Evolutionary conservation across 345 rosid genomes (phyloP), one percentile per base, ranked within the genome.

Genomic region (Lenwebbia sp.): DNA sequence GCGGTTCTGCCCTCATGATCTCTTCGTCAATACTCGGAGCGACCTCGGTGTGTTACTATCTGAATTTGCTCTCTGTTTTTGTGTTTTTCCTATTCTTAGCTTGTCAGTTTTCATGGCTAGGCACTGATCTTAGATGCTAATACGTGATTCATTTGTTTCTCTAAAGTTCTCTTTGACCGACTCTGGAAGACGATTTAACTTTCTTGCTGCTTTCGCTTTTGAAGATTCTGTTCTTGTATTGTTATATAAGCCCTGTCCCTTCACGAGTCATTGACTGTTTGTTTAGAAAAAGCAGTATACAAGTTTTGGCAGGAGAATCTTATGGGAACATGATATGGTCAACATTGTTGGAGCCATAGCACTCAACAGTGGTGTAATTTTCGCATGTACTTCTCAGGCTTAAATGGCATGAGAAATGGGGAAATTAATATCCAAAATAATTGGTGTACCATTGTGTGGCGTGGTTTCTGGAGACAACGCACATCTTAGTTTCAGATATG

Each of bases 1-100:
- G 92, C 93, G 99, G 21, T 97, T 97, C 86, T 97, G 99, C 83
- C 99, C 99, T 82, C 98, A 97, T 49, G 99, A 97, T 85, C 99
- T 97, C 92, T 97, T 97, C 70, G 97, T 97, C 91, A 97, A 97
- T 91, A 97, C 99, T 78, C 92, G 93, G 85, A 97, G 98, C 89
- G 99, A 97, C 90, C 97, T 97, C 58, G 99, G 99, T 97, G 83
- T n/a, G 93, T 91, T 85, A n/a, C 37, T 51, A 0, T 40, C 23
- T 83, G 78, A 7, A 28, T 28, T 82, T 28, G 47, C 54, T 57
- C 70, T 76, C 12, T 22, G 47, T 74, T 54, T 78, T 2, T 23
- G 33, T 50, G 78, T 70, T 40, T 33, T 33, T 70, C 78, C 41
- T 5, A 0, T 25, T 9, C 78, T 33, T 70, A 55, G 75, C 75